Conservation (phyloP, 139 green algal genomes). For the Closterium sp. region DNA sequence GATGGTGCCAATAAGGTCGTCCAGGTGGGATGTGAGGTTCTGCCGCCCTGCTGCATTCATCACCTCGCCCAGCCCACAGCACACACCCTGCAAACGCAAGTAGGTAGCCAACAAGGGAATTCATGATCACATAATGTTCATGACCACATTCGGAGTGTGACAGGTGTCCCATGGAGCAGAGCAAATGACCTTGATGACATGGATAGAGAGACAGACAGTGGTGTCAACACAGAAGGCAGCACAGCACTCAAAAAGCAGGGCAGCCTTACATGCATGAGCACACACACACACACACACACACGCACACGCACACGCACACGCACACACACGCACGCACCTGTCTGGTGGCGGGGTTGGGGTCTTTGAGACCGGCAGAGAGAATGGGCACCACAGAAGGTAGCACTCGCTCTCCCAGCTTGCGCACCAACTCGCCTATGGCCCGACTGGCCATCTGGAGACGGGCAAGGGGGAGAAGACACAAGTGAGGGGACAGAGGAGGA, state of each 20-base stretch:
- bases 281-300: neutral
- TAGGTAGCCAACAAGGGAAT: neutral
- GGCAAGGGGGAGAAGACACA: no score
- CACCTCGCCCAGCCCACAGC: constrained; percentile 69
- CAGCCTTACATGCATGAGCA: neutral
- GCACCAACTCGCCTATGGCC: constrained; percentile 91
- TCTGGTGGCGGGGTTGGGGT: constrained; percentile 34
- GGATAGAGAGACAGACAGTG: no score
- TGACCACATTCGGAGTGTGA: no score
- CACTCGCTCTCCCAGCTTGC: constrained; percentile 95
- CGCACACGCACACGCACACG: neutral
- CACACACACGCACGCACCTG: neutral
- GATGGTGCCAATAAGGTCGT: constrained; percentile 80
- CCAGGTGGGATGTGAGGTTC: constrained; percentile 82
- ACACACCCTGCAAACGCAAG: constrained; percentile 51
- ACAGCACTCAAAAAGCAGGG: no score
- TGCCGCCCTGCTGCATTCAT: constrained; percentile 75
- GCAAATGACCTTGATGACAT: no score
- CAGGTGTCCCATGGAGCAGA: no score
- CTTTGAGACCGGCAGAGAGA: constrained; percentile 59
- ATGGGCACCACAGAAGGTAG: constrained; percentile 88
- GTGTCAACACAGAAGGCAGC: no score
- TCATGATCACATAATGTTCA: no score
- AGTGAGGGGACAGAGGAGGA: neutral
- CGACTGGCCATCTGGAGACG: constrained; percentile 64